Evolutionary conservation across 1,284 basidiomycete genomes (phyloP).

Genomic region (Cryptococcus neoformans): DNA sequence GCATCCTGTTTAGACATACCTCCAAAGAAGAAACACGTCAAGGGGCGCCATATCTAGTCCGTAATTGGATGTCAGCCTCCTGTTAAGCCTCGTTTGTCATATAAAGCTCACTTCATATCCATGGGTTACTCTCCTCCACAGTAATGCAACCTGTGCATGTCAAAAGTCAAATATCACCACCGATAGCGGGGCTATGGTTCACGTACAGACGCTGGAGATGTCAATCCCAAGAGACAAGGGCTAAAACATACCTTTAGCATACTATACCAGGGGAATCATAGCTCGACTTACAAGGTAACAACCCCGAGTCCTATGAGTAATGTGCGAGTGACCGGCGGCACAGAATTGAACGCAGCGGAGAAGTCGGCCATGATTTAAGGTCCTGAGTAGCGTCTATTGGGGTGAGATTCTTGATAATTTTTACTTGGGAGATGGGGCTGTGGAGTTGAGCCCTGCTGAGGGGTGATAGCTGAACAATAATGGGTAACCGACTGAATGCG

Average conservation of each 20-base stretch:
- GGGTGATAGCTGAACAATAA: too few species aligned
- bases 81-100: neutral
- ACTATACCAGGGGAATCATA: neutral
- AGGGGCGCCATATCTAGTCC: conserved; percentile 38
- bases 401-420: too few species aligned
- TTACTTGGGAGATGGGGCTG: too few species aligned
- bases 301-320: conserved; percentile 21
- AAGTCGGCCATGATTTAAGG: conserved; percentile 27
- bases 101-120: conserved; percentile 23
- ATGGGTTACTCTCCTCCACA: conserved; percentile 21
- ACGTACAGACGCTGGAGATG: conserved; percentile 22
- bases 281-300: conserved; percentile 26
- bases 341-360: conserved; percentile 12
- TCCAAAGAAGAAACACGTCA: conserved; percentile 44
- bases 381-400: neutral
- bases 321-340: conserved; percentile 34
- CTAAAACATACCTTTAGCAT: conserved; percentile 12
- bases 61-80: neutral
- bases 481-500: too few species aligned
- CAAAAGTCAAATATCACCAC: neutral
- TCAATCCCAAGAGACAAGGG: conserved; percentile 26
- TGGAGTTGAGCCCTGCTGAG: too few species aligned
- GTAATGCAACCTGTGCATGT: conserved; percentile 22
- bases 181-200: too few species aligned
- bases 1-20: conserved; percentile 17